Percentiles rank a stretch among this genome's conserved stretches.
Conservation (phyloP, 139 green algal genomes). For the Chlamydomonas sp. region DNA sequence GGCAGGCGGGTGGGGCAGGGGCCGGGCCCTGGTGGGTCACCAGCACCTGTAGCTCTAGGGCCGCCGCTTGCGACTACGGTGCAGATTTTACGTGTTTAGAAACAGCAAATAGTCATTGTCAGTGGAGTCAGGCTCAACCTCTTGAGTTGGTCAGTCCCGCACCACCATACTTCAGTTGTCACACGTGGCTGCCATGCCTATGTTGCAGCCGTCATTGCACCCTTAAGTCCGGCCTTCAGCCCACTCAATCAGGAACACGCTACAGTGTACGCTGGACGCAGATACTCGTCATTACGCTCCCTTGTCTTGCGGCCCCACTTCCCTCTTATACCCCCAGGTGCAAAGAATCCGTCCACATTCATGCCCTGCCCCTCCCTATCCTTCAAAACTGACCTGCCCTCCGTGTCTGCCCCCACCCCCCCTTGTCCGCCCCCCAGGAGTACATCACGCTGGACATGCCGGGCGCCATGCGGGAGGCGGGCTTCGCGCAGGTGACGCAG, state of each 20-base stretch:
- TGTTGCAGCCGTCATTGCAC: too few relatives aligned
- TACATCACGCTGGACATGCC: slow-evolving; percentile 75
- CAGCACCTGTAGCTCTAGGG: not conserved
- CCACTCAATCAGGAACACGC: not conserved
- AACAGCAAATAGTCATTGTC: not conserved
- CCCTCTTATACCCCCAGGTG: not conserved
- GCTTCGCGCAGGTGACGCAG: slow-evolving; percentile 53
- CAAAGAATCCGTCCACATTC: not conserved
- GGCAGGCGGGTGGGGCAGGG: not conserved
- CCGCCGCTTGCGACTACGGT: not conserved
- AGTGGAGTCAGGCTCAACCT: not conserved
- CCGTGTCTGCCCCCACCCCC: not conserved
- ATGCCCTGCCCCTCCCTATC: not conserved
- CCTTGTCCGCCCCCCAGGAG: slow-evolving; percentile 40
- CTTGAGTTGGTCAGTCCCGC: too few relatives aligned
- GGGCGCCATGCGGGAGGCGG: slow-evolving; percentile 45
- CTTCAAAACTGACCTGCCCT: not conserved
- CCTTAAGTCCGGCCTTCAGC: too few relatives aligned
- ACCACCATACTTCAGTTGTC: too few relatives aligned
- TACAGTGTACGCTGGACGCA: not conserved
- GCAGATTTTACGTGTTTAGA: too few relatives aligned
- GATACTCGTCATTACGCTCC: not conserved
- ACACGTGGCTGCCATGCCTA: too few relatives aligned
- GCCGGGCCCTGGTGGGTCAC: not conserved
- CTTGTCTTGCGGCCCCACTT: too few relatives aligned